Percentiles rank a stretch among this genome's conserved stretches.
Evolutionary conservation across 148 eudicot genomes (phyloP).

Genomic region (Dysphania ambrosioides): DNA sequence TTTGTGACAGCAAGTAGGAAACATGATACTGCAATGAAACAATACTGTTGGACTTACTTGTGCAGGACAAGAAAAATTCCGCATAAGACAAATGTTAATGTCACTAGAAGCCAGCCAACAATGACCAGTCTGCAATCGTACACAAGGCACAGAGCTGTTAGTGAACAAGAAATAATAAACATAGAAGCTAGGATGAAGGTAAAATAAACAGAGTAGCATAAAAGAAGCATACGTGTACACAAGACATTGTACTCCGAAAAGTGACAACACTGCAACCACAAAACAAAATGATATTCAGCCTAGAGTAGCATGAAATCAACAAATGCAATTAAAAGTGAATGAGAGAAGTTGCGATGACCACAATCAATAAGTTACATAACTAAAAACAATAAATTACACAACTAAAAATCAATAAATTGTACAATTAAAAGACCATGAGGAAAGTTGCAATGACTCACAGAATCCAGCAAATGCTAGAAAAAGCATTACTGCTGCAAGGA

Average conservation of each 20-base stretch:
- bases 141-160: neutral
- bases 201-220: conserved; percentile 15
- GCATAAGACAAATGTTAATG: conserved; percentile 67
- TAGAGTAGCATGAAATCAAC: neutral
- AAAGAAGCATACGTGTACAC: conserved; percentile 69
- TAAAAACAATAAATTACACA: too few relatives aligned
- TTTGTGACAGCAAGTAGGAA: neutral
- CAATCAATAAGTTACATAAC: neutral
- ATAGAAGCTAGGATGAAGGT: neutral
- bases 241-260: conserved; percentile 67
- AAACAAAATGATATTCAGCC: neutral
- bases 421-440: conserved; percentile 6
- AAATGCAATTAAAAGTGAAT: too few relatives aligned
- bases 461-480: conserved; percentile 68
- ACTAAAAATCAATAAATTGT: too few relatives aligned
- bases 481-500: conserved; percentile 83
- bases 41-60: conserved; percentile 53
- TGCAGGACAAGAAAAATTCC: conserved; percentile 79
- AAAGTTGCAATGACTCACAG: conserved; percentile 46
- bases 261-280: conserved; percentile 66
- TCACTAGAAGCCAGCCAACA: conserved; percentile 74
- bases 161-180: neutral
- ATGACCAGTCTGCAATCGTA: conserved; percentile 58
- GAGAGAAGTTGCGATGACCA: conserved; percentile 6
- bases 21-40: neutral